Evolutionary conservation across 805 yeast genomes (phyloP), one percentile per base, ranked within the genome.

Genomic region (Saturnispora kantuleensis): DNA sequence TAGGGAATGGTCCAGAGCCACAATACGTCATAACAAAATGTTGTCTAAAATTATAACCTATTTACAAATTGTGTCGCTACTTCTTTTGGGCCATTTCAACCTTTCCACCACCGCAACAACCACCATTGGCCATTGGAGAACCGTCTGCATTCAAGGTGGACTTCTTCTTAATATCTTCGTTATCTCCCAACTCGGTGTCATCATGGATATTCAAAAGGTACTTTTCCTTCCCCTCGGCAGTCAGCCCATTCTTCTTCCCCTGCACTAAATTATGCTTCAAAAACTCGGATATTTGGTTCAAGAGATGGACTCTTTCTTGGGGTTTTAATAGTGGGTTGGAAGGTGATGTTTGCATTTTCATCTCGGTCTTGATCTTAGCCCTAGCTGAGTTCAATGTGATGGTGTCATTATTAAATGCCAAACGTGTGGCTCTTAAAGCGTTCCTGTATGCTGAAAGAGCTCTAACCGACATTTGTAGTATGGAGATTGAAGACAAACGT

Each of bases 121-220:
- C 77, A 21, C 77, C 72, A 36, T 48, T 47, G 17, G 74, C 71
- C 35, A 42, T 42, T 12, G 45, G 45, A 16, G 52, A 48, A 18
- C 49, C 55, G 18, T 52, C 54, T n/a, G 56, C 58, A n/a, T 47
- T 49, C 11, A 52, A 48, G 15, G 50, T 51, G 60, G 75, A 60
- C 7, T 67, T 64, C 50, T 67, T 73, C 59, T 81, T 84, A 52
- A 85, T 73, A 38, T 78, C 71, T 31, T 88, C 95, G 60, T 90
- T 90, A 58, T 88, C 96, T 15, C 97, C 97, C 42, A 90, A 67
- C 63, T 90, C 97, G 0, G 94, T 84, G 39, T 82, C 77, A 40
- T 76, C 64, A 58, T 87, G 96, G 52, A 90, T 79, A 52, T 81
- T 81, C 55, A 90, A 69, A 41, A 65, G 62, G 56, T 70, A 76